Base-by-base conservation (phyloP, 345 rosid species). In the Arabidopsis arenosa region DNA sequence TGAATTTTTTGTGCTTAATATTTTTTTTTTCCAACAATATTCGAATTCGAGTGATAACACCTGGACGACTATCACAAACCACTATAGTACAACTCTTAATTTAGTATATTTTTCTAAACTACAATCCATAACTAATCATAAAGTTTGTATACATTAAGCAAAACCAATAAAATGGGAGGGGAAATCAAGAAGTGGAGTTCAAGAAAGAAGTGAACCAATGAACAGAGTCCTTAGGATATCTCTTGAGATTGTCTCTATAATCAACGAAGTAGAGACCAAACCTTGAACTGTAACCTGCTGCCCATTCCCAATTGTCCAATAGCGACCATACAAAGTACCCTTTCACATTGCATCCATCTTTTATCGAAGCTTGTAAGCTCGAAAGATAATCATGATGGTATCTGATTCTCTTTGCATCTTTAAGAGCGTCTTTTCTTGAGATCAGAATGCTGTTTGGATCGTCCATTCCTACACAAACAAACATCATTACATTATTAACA, bases 241-340 rank as follows among this genome's bases (percentile, higher is more conserved):
- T 89, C 87, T 90, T 92, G 40, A 86, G 88, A 1, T 90, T 92
- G 84, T 90, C 87, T 7, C 73, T 86, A 17, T 86, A 95, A 80
- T 95, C 99, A 70, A 95, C 92, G 47, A 80, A 95, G 76, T 90
- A 92, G 28, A 95, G 93, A 56, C 99, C 99, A 70, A 92, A 90
- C 69, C 99, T 89, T 33, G 99, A 90, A 58, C 84, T 82, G 81
- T 88, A 90, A 4, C 99, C 99, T 1, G 93, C 91, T 57, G 83
- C 80, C 99, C 99, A 95, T 76, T 95, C 99, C 97, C 97, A 95
- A 18, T 95, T 95, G 72, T 95, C 99, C 80, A 90, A 58, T 17
- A 92, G 53, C 11, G 99, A 90, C 99, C 99, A 95, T 13, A 66
- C 96, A 52, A 95, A 95, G 75, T 95, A 92, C 30, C 97, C 97